Percentiles rank a stretch among this genome's conserved stretches.
phyloP scores from a whole-genome alignment of 2,329 filamentous ascomycete species.

The Aspergillus sp. region DNA sequence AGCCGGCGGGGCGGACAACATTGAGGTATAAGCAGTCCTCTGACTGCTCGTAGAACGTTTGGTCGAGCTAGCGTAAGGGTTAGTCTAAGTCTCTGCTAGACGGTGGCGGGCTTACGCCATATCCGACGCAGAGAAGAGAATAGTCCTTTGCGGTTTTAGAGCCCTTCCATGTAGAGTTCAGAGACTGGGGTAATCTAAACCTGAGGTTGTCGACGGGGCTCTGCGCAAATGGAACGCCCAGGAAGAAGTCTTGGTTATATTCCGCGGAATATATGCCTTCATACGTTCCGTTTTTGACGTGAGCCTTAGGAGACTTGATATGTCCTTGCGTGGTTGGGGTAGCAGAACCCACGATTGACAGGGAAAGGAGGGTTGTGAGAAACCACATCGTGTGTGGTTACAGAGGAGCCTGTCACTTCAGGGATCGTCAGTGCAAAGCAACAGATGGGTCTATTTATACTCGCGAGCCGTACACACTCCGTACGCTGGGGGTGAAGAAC shows the following conservation, averaged over 20 bases:
- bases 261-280: slow-evolving; percentile 14
- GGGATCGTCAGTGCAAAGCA: neutral
- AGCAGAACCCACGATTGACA: neutral
- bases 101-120: neutral
- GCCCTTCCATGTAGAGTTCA: slow-evolving; percentile 18
- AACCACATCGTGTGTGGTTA: neutral
- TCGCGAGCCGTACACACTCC: neutral
- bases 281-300: slow-evolving; percentile 20
- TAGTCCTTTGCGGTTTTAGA: slow-evolving; percentile 15
- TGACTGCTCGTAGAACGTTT: slow-evolving; percentile 6
- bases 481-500: neutral
- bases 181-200: slow-evolving; percentile 11
- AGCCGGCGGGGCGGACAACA: slow-evolving; percentile 23
- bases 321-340: neutral
- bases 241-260: slow-evolving; percentile 26
- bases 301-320: neutral
- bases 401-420: neutral
- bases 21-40: slow-evolving; percentile 32
- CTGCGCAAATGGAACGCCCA: slow-evolving; percentile 26
- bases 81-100: neutral
- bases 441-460: neutral
- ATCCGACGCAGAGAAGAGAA: slow-evolving; percentile 7
- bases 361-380: neutral
- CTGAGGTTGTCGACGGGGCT: slow-evolving; percentile 18
- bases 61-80: neutral